Conservation (phyloP, 1,284 basidiomycete species). For the Rugosomyces carneus region DNA sequence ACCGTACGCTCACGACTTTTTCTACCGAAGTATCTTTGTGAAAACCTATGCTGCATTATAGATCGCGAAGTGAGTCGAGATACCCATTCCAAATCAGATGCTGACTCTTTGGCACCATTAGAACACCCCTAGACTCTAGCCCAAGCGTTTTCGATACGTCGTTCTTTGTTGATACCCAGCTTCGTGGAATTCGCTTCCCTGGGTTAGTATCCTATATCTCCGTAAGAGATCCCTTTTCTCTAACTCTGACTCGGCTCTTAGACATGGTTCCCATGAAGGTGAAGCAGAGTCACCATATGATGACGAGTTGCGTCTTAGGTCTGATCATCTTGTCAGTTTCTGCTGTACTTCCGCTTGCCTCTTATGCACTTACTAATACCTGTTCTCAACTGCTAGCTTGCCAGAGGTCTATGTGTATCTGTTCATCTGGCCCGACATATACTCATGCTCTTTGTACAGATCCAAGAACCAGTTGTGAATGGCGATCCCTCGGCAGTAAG, state of each 20-base stretch:
- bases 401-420: slow-evolving; percentile 10
- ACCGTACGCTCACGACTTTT: slow-evolving; percentile 15
- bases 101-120: background rate
- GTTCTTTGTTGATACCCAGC: slow-evolving; percentile 33
- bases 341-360: no score
- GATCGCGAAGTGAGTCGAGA: slow-evolving; percentile 8
- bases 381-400: slow-evolving; percentile 7
- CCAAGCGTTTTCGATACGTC: slow-evolving; percentile 32
- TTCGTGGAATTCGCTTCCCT: slow-evolving; percentile 28
- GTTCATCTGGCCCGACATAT: background rate
- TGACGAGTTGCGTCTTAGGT: slow-evolving; percentile 36
- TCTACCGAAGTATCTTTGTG: no score
- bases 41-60: no score
- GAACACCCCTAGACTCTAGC: slow-evolving; percentile 35
- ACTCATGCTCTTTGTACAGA: slow-evolving; percentile 11
- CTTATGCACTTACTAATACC: no score
- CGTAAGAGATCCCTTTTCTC: slow-evolving; percentile 1
- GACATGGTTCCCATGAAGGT: slow-evolving; percentile 29
- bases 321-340: slow-evolving; percentile 26
- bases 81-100: background rate
- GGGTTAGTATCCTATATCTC: slow-evolving; percentile 15
- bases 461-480: slow-evolving; percentile 28
- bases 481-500: slow-evolving; percentile 34
- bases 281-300: slow-evolving; percentile 30
- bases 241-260: slow-evolving; percentile 5